phyloP scores from a whole-genome alignment of 1,284 basidiomycete genomes.

The Meira nashicola region DNA sequence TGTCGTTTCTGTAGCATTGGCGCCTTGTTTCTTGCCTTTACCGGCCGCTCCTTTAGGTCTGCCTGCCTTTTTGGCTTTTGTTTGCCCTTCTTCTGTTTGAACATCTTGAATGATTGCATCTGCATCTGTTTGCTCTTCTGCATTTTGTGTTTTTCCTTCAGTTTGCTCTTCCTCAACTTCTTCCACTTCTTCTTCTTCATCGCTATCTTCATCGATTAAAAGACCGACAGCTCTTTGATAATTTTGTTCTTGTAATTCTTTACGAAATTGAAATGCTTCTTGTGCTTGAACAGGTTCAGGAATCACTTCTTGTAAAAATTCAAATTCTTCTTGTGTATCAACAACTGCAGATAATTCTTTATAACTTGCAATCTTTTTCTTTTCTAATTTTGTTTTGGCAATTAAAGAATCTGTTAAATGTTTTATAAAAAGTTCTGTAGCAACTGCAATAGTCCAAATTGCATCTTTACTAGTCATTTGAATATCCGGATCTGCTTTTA shows the following conservation, averaged over 20 bases:
- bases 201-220: slow-evolving; percentile 1
- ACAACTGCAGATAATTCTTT: slow-evolving; percentile 9
- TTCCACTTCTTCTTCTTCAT: slow-evolving; percentile 1
- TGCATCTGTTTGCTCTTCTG: neutral
- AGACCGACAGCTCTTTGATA: slow-evolving; percentile 1
- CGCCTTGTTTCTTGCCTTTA: neutral
- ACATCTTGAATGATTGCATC: slow-evolving; percentile 1
- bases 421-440: slow-evolving; percentile 11
- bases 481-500: slow-evolving; percentile 7
- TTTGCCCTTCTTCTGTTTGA: neutral
- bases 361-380: slow-evolving; percentile 5
- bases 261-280: neutral
- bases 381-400: slow-evolving; percentile 4
- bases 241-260: neutral
- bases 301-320: slow-evolving; percentile 5
- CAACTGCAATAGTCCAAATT: slow-evolving; percentile 8
- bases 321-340: slow-evolving; percentile 4
- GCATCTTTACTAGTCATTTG: slow-evolving; percentile 12
- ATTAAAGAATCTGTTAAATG: slow-evolving; percentile 8
- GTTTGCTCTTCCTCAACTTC: slow-evolving; percentile 1
- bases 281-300: slow-evolving; percentile 1
- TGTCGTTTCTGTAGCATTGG: neutral
- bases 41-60: neutral
- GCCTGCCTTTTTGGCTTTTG: neutral
- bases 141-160: neutral